A percentile compares a stretch with the other conserved stretches of the same genome.
These are phyloP conservation scores for Alternaria sp. DNA, from an alignment of 2,329 filamentous ascomycete genomes.

Conservation along the genomic window DNA sequence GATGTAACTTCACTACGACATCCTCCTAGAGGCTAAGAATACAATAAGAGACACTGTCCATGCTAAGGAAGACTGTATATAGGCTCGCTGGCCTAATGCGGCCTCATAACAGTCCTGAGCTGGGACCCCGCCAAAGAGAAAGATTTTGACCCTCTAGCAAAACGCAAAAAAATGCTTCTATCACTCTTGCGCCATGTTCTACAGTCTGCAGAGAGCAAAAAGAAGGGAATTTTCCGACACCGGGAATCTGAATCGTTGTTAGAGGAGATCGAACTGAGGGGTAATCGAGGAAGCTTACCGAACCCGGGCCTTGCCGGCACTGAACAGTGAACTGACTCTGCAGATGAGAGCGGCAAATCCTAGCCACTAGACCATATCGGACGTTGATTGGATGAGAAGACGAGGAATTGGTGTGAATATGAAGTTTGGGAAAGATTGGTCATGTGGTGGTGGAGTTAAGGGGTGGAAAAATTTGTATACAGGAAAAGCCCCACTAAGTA, in stretches of 20 bases:
- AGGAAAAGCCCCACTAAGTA: background rate
- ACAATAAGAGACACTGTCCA: background rate
- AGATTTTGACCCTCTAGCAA: background rate
- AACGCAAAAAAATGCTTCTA: background rate
- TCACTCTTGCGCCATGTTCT: background rate
- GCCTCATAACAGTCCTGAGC: background rate
- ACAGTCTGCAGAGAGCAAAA: background rate
- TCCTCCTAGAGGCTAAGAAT: background rate
- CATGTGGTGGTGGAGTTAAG: background rate
- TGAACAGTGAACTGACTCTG: conserved; percentile 1
- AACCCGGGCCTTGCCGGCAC: conserved; percentile 3
- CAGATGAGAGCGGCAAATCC: conserved; percentile 1
- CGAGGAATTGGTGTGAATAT: background rate
- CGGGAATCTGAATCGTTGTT: background rate
- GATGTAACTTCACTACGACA: background rate
- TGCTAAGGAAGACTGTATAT: background rate
- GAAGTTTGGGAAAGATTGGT: background rate
- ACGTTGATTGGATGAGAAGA: background rate
- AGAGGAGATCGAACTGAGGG: background rate
- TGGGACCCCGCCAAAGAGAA: background rate
- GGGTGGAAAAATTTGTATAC: background rate
- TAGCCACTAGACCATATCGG: conserved; percentile 3
- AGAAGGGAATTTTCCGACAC: background rate
- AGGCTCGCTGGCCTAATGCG: background rate
- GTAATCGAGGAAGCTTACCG: background rate